These are phyloP conservation scores for Lobulomyces angularis DNA, from an alignment of 192 early-diverging fungal species.

Conservation along the genomic window DNA sequence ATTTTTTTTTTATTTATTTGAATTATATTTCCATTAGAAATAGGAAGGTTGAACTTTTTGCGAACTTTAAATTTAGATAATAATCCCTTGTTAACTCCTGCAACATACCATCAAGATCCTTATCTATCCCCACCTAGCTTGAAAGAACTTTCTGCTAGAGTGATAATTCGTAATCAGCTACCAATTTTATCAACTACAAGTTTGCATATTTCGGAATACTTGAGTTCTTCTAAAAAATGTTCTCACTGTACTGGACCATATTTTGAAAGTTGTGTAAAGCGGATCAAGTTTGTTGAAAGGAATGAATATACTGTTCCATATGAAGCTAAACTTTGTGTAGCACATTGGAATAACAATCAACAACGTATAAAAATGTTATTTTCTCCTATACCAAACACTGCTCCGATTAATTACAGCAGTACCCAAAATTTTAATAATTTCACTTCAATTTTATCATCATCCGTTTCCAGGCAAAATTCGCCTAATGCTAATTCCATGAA, in stretches of 20 bases:
- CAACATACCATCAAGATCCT: slow-evolving; percentile 9
- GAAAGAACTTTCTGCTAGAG: slow-evolving; percentile 63
- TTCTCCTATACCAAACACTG: slow-evolving; percentile 41
- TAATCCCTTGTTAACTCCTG: slow-evolving; percentile 4
- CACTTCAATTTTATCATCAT: too few relatives aligned
- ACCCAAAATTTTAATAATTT: too few relatives aligned
- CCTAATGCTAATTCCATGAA: too few relatives aligned
- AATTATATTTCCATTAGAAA: slow-evolving; percentile 31
- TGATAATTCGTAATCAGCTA: slow-evolving; percentile 53
- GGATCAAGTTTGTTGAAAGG: slow-evolving; percentile 53
- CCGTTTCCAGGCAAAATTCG: too few relatives aligned
- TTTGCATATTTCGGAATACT: slow-evolving; percentile 49
- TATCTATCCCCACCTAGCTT: slow-evolving; percentile 53
- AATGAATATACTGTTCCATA: slow-evolving; percentile 36
- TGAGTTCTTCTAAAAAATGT: slow-evolving; percentile 45
- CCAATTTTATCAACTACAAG: slow-evolving; percentile 34
- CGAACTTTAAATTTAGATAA: slow-evolving; percentile 17
- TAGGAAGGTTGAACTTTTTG: slow-evolving; percentile 13
- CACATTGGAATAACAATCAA: slow-evolving; percentile 64
- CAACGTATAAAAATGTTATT: slow-evolving; percentile 56
- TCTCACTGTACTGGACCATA: slow-evolving; percentile 70
- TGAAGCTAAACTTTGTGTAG: slow-evolving; percentile 59
- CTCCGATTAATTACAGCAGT: too few relatives aligned
- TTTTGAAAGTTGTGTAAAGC: slow-evolving; percentile 46
- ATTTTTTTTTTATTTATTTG: slow-evolving; percentile 42